Percentiles rank a stretch among this genome's conserved stretches.
Evolutionary conservation across 2,329 filamentous ascomycete genomes (phyloP).

Genomic region (Tolypocladium capitatum): DNA sequence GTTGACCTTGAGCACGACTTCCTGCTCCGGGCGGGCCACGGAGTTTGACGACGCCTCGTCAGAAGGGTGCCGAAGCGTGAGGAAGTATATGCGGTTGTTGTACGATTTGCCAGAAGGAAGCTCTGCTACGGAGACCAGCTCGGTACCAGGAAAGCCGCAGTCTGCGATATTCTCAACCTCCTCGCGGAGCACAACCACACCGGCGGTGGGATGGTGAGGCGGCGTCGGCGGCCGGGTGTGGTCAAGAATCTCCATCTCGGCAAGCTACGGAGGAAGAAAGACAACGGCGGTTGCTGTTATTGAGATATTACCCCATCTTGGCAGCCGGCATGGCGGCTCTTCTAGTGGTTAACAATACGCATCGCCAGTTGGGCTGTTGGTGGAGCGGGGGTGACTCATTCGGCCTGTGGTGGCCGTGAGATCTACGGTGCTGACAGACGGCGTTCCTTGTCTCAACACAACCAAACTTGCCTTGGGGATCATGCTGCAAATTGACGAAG

Average conservation of each 20-base stretch:
- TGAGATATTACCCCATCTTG: background rate
- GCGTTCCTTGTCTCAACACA: too few species aligned
- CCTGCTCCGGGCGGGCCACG: background rate
- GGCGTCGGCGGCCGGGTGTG: slow-evolving; percentile 6
- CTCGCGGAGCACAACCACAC: slow-evolving; percentile 5
- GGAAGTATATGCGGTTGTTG: slow-evolving; percentile 12
- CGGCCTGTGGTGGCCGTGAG: background rate
- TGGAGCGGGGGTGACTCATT: background rate
- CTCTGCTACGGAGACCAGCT: slow-evolving; percentile 2
- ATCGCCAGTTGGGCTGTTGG: too few species aligned
- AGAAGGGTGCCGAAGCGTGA: slow-evolving; percentile 2
- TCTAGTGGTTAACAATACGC: too few species aligned
- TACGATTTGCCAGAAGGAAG: slow-evolving; percentile 7
- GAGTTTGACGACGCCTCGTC: background rate
- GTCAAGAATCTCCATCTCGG: background rate
- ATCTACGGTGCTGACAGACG: too few species aligned
- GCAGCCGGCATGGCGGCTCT: background rate
- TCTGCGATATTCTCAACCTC: slow-evolving; percentile 5
- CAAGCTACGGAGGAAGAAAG: too few species aligned
- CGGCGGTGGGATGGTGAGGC: slow-evolving; percentile 8
- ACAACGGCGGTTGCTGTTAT: too few species aligned
- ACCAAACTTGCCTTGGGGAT: too few species aligned
- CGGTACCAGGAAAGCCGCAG: slow-evolving; percentile 3
- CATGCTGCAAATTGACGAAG: too few species aligned
- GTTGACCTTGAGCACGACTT: slow-evolving; percentile 10